Base-by-base conservation (phyloP, 2,329 filamentous ascomycete genomes). In the Pyrenochaeta sp. region DNA sequence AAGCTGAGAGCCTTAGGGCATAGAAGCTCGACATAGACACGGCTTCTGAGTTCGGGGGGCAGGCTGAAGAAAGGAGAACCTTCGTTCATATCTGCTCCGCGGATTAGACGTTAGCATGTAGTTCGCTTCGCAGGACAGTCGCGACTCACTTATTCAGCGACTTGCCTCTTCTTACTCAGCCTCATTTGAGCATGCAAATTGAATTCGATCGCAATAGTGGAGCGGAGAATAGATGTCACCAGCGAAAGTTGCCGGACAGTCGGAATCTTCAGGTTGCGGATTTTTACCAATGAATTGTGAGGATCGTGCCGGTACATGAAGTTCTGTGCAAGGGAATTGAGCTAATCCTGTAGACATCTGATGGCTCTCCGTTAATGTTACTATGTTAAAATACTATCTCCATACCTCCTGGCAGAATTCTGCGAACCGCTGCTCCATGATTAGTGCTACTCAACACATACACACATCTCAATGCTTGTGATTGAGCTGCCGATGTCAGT, bases 21-120 rank as follows among this genome's bases (percentile, higher is more conserved):
- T 17, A 76, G 60, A 37, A 74, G 59, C 38, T 60, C 52, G 22
- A 43, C 48, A 57, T 74, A 79, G 15, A 87, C 79, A 56, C 85
- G 76, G 36, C 84, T 80, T 22, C 77, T 76, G 6, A 87, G 74
- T 53, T 87, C 84, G 2, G 74, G 73, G 21, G 86, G 77, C 1
- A 87, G 74, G 13, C 49, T 58, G 62, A 74, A 70, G 32, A 74
- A 45, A 6, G 32, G 24, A 4, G 44, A 52, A 27, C 24, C 24
- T 27, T 27, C 24, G 24, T 27, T 27, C 24, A 27, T 27, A 27
- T 27, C 24, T 27, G 24, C 24, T 10, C 24, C 5, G 24, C 24
- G 9, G 24, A 4, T n/a, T 27, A 27, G 24, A 11, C 24, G 24
- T 27, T 27, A 27, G 24, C 24, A 27, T 27, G 24, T 27, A 5